Evolutionary conservation across 108 stramenopile genomes (phyloP).

Genomic region (Schizochytrium sp.): DNA sequence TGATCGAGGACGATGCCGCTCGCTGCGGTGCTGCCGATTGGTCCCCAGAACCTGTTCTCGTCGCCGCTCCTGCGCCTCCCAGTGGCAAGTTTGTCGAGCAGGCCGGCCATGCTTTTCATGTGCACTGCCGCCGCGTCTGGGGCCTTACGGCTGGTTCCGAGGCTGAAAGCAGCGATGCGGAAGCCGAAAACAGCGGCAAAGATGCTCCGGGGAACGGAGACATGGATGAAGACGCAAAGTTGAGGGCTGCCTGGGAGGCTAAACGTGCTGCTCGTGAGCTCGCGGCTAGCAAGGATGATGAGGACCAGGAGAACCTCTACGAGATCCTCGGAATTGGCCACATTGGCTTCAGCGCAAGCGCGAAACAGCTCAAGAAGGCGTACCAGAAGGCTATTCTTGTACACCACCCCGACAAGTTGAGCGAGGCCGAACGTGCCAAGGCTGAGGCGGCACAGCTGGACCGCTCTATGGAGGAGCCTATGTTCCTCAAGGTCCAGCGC

Average conservation of each 20-base stretch:
- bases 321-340: slow-evolving; percentile 67
- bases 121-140: background rate
- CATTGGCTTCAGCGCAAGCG: slow-evolving; percentile 42
- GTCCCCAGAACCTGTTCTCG: background rate
- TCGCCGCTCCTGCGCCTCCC: background rate
- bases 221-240: slow-evolving; percentile 20
- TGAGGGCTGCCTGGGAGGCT: slow-evolving; percentile 26
- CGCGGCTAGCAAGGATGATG: slow-evolving; percentile 40
- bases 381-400: slow-evolving; percentile 67
- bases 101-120: slow-evolving; percentile 44
- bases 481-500: slow-evolving; percentile 93
- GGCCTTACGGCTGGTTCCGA: background rate
- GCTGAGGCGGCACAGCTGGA: slow-evolving; percentile 66
- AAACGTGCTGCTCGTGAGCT: slow-evolving; percentile 55
- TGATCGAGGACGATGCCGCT: slow-evolving; percentile 1
- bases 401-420: slow-evolving; percentile 72
- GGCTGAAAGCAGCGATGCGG: background rate
- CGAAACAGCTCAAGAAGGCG: slow-evolving; percentile 62
- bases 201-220: slow-evolving; percentile 3
- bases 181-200: background rate
- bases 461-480: slow-evolving; percentile 79
- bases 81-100: slow-evolving; percentile 4
- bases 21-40: background rate
- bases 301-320: slow-evolving; percentile 55
- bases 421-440: slow-evolving; percentile 76